These are phyloP conservation scores for Cynanchum wilfordii DNA, from an alignment of 257 asterid species.

Conservation along the genomic window DNA sequence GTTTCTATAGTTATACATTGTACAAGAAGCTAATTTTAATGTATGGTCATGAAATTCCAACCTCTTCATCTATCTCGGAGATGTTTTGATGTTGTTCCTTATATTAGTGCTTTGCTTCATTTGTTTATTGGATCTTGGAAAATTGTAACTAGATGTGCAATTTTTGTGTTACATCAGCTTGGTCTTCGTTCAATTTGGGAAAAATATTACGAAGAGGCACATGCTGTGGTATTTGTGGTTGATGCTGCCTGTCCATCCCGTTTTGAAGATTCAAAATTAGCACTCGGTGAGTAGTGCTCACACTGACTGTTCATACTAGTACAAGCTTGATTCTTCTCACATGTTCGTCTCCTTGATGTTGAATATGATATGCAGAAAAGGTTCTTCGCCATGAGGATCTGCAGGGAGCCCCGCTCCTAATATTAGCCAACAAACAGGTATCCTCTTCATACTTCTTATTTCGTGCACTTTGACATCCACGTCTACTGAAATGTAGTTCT, in stretches of 20 bases:
- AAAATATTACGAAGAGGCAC: constrained; percentile 90
- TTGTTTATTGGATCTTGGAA: background rate
- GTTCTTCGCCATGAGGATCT: constrained; percentile 83
- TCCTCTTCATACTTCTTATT: background rate
- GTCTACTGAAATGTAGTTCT: too few species aligned
- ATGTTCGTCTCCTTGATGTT: background rate
- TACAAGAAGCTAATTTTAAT: background rate
- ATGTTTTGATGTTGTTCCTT: background rate
- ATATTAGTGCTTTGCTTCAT: background rate
- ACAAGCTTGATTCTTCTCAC: background rate
- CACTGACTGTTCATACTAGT: background rate
- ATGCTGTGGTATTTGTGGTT: constrained; percentile 69
- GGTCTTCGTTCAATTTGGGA: constrained; percentile 97
- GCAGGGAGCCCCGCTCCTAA: constrained; percentile 81
- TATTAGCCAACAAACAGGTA: constrained; percentile 86
- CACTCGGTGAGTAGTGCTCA: constrained; percentile 54
- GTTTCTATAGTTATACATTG: background rate
- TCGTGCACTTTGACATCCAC: background rate
- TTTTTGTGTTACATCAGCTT: constrained; percentile 34
- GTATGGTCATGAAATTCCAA: background rate
- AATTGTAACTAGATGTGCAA: constrained; percentile 3
- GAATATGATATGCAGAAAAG: constrained; percentile 53
- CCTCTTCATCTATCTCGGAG: background rate
- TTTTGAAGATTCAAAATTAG: constrained; percentile 82
- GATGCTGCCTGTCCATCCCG: constrained; percentile 80